phyloP scores from a whole-genome alignment of 2,329 filamentous ascomycete species.

The Monilinia laxa region DNA sequence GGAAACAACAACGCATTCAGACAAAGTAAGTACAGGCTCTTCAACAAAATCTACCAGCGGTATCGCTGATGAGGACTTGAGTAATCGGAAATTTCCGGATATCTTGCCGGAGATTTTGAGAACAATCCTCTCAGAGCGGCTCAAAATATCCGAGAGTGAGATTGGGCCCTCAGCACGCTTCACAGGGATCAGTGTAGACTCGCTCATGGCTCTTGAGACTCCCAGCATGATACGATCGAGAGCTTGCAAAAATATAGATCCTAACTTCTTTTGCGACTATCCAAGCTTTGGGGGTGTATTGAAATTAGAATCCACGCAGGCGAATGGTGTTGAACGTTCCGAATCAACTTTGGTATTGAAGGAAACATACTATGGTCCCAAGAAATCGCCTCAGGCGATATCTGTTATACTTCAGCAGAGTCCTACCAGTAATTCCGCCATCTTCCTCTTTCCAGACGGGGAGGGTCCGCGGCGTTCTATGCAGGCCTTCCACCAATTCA shows the following conservation, averaged over 20 bases:
- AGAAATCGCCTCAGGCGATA: constrained; percentile 1
- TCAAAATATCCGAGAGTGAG: constrained; percentile 1
- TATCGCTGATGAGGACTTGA: not conserved
- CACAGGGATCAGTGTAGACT: constrained; percentile 14
- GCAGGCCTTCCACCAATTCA: constrained; percentile 42
- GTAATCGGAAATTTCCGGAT: not conserved
- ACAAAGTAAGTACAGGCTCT: not conserved
- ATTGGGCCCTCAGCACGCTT: not conserved
- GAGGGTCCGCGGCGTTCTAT: constrained; percentile 44
- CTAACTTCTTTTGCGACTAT: constrained; percentile 10
- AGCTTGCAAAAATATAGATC: not conserved
- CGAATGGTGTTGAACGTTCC: not conserved
- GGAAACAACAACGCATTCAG: not conserved
- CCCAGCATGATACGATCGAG: not conserved
- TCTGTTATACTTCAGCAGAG: constrained; percentile 47
- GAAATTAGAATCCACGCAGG: not conserved
- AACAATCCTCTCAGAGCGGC: constrained; percentile 4
- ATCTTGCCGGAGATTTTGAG: not conserved
- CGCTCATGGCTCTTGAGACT: constrained; percentile 9
- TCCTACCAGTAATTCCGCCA: constrained; percentile 46
- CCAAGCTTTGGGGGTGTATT: constrained; percentile 10
- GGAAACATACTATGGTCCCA: not conserved
- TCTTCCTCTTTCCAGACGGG: constrained; percentile 51
- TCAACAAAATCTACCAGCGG: not conserved
- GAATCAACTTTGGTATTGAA: not conserved